phyloP scores from a whole-genome alignment of 1,284 basidiomycete genomes.

The Moesziomyces sp. region DNA sequence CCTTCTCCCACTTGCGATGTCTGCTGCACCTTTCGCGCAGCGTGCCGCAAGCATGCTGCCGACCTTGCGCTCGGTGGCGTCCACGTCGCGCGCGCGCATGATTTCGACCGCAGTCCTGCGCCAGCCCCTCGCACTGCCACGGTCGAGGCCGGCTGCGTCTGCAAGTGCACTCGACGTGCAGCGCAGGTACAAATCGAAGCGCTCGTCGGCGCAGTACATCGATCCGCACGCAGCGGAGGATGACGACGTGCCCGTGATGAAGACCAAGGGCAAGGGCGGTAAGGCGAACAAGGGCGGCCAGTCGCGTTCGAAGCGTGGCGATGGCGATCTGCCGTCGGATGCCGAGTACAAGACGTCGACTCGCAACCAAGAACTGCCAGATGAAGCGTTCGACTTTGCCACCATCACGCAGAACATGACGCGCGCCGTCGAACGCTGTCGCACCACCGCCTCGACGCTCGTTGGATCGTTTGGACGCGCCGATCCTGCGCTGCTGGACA shows the following conservation, averaged over 20 bases:
- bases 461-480: slow-evolving; percentile 56
- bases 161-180: neutral
- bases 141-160: neutral
- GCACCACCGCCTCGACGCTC: slow-evolving; percentile 37
- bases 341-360: slow-evolving; percentile 42
- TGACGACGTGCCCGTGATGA: slow-evolving; percentile 60
- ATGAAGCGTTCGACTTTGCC: slow-evolving; percentile 52
- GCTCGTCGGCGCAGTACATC: slow-evolving; percentile 44
- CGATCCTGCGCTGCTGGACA: slow-evolving; percentile 57
- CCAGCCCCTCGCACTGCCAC: neutral
- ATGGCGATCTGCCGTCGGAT: slow-evolving; percentile 13
- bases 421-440: slow-evolving; percentile 49
- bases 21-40: slow-evolving; percentile 1
- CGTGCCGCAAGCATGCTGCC: slow-evolving; percentile 11
- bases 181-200: slow-evolving; percentile 37
- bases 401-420: slow-evolving; percentile 49
- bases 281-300: slow-evolving; percentile 35
- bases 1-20: neutral
- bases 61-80: slow-evolving; percentile 10
- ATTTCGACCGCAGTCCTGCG: slow-evolving; percentile 16
- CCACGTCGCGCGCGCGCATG: slow-evolving; percentile 11
- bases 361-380: slow-evolving; percentile 51
- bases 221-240: slow-evolving; percentile 32
- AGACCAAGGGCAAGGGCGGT: slow-evolving; percentile 58
- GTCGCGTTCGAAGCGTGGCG: slow-evolving; percentile 40